Evolutionary conservation across 2,329 filamentous ascomycete genomes (phyloP).

Genomic region (Ambrosiella cleistominuta): DNA sequence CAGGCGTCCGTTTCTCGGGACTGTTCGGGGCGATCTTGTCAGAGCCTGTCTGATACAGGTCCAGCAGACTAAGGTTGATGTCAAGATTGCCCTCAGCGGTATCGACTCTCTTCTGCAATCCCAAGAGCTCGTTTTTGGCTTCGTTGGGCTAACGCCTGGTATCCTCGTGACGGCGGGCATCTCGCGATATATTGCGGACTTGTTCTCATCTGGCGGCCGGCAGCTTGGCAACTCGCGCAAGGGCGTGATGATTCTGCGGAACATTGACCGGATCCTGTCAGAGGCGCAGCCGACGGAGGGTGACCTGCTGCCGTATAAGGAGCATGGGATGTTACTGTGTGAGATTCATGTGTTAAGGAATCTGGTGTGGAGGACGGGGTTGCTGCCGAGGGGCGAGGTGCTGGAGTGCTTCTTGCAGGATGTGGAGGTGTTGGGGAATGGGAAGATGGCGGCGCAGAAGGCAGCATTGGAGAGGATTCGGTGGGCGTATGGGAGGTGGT

Average conservation of each 20-base stretch:
- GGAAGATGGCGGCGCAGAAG: slow-evolving; percentile 60
- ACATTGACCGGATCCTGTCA: slow-evolving; percentile 67
- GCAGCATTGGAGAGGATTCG: slow-evolving; percentile 67
- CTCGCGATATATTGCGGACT: slow-evolving; percentile 50
- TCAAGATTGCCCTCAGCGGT: slow-evolving; percentile 87
- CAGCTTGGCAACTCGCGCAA: slow-evolving; percentile 48
- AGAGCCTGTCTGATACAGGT: slow-evolving; percentile 87
- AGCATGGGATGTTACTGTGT: slow-evolving; percentile 76
- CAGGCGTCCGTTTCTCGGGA: slow-evolving; percentile 62
- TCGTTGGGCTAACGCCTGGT: slow-evolving; percentile 83
- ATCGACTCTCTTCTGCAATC: slow-evolving; percentile 91
- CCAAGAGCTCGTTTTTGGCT: slow-evolving; percentile 95
- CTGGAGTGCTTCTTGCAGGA: slow-evolving; percentile 80
- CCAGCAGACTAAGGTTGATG: slow-evolving; percentile 96
- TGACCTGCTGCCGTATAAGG: slow-evolving; percentile 70
- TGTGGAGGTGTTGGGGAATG: slow-evolving; percentile 67
- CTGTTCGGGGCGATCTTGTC: slow-evolving; percentile 70
- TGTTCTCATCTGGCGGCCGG: slow-evolving; percentile 52
- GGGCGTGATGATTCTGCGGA: slow-evolving; percentile 62
- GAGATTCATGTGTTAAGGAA: slow-evolving; percentile 72
- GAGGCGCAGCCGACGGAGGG: slow-evolving; percentile 52
- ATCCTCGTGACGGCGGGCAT: slow-evolving; percentile 70
- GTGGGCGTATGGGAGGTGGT: slow-evolving; percentile 78
- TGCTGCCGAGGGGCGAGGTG: slow-evolving; percentile 54
- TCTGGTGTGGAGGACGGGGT: slow-evolving; percentile 33